Evolutionary conservation across 139 green algal genomes (phyloP).

Genomic region (Closterium sp.): DNA sequence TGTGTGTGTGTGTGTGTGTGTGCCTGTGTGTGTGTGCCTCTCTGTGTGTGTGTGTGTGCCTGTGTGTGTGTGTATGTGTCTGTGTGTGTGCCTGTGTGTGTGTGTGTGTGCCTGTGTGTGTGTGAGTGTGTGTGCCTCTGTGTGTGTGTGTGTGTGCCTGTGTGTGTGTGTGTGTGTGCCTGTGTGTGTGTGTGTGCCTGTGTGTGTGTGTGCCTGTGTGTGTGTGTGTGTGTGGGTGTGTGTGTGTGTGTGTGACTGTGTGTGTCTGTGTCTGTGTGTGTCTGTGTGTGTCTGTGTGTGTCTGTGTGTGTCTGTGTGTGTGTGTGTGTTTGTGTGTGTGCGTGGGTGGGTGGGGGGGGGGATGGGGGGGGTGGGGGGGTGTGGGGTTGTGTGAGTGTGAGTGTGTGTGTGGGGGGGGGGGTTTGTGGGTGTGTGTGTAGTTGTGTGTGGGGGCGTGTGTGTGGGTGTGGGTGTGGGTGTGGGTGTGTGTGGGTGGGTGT

Average conservation of each 20-base stretch:
- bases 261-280: neutral
- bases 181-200: neutral
- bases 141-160: neutral
- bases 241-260: neutral
- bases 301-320: neutral
- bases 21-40: neutral
- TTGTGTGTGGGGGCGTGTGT: neutral
- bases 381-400: neutral
- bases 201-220: neutral
- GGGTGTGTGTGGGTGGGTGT: neutral
- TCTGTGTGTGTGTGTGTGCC: neutral
- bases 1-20: neutral
- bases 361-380: neutral
- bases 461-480: neutral
- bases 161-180: no score
- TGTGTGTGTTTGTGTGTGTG: neutral
- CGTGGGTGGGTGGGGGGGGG: neutral
- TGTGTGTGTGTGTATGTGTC: neutral
- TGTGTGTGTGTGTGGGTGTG: neutral
- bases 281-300: neutral
- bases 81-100: neutral
- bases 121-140: neutral
- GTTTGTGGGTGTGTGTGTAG: neutral
- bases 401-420: neutral
- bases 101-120: neutral